Evolutionary conservation across 352 stramenopile genomes (phyloP).

Genomic region (Thalassiosira mediterranea): DNA sequence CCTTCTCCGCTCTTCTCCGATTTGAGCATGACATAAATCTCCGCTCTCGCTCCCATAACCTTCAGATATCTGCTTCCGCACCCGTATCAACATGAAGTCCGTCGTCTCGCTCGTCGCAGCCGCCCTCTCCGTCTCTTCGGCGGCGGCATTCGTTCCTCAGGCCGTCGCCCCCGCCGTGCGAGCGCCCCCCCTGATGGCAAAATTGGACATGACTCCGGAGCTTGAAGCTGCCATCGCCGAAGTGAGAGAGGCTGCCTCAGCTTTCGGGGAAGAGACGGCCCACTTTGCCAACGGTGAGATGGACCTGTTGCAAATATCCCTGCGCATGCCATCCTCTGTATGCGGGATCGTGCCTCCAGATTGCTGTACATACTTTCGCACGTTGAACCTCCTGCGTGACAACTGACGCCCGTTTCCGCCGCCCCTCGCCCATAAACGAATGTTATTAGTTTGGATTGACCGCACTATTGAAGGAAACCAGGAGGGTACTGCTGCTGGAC

Average conservation of each 20-base stretch:
- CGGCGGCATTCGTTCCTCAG: slow-evolving; percentile 27
- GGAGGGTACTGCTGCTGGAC: slow-evolving; percentile 43
- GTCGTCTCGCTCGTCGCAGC: slow-evolving; percentile 16
- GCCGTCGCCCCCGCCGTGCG: not conserved
- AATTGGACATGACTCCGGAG: slow-evolving; percentile 42
- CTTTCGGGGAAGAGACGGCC: slow-evolving; percentile 54
- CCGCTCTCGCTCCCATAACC: too few species aligned
- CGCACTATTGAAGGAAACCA: slow-evolving; percentile 38
- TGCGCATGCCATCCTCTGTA: too few species aligned
- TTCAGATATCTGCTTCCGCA: too few species aligned
- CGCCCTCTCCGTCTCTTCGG: slow-evolving; percentile 5
- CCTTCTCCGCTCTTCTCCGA: too few species aligned
- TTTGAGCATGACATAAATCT: too few species aligned
- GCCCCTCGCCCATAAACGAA: not conserved
- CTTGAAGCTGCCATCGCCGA: slow-evolving; percentile 51
- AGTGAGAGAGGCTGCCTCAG: slow-evolving; percentile 45
- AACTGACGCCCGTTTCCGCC: not conserved
- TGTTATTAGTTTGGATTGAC: slow-evolving; percentile 55
- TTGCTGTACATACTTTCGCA: not conserved
- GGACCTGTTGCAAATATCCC: not conserved
- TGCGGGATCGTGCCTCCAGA: too few species aligned
- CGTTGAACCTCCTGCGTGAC: slow-evolving; percentile 1
- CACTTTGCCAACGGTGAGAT: slow-evolving; percentile 51
- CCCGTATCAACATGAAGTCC: slow-evolving; percentile 45
- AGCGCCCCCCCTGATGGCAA: slow-evolving; percentile 14